Base-by-base conservation (phyloP, 768 basidiomycete genomes). In the Phylloporus rhodoxanthus region DNA sequence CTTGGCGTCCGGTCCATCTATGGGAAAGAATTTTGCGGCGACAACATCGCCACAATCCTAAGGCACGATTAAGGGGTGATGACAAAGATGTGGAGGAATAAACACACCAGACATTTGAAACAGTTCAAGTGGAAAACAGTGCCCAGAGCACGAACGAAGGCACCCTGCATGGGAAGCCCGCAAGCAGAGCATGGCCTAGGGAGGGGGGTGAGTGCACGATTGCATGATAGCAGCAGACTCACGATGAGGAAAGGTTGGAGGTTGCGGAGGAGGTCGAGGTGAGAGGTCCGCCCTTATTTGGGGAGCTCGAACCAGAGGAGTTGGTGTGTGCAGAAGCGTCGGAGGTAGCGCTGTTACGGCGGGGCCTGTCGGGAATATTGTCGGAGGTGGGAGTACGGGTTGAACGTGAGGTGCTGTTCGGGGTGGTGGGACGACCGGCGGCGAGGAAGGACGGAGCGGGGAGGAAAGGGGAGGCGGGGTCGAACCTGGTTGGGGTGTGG, bases 1-100 rank as follows among this genome's bases (percentile, higher is more conserved):
- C 65, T 81, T 86, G 53, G 86, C 83, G 61, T 92, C 91, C 40
- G 82, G 76, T 1, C 91, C 91, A 62, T 98, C 95, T 60, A 98
- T 90, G 17, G 96, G 95, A 69, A 99, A 99, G 75, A 99, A 99
- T 68, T 98, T 99, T 53, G 89, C 88, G 25, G 96, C 96, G 37
- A 99, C 96, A 41, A 97, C 88, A 61, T 87, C 85, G 58, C 90
- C 87, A 63, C 96, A 99, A 65, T 99, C 96, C 95, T 97, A 63
- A 20, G 17, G 43, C 13, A 53, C 30, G 45, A 53, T 54, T 53
- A 48, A 53, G 37, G 28, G 30, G 4, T 10, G 38, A 21, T 30
- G n/a, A 10, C 0, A 19, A 8, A 1, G 6, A 15, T 17, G n/a
- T 25, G 17, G 23, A 46, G 37, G 45, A 28, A 55, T 48, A 50